Percentiles rank a stretch among this genome's conserved stretches.
Evolutionary conservation across 768 basidiomycete species (phyloP).

Genomic region (Pulveroboletus ravenelii): DNA sequence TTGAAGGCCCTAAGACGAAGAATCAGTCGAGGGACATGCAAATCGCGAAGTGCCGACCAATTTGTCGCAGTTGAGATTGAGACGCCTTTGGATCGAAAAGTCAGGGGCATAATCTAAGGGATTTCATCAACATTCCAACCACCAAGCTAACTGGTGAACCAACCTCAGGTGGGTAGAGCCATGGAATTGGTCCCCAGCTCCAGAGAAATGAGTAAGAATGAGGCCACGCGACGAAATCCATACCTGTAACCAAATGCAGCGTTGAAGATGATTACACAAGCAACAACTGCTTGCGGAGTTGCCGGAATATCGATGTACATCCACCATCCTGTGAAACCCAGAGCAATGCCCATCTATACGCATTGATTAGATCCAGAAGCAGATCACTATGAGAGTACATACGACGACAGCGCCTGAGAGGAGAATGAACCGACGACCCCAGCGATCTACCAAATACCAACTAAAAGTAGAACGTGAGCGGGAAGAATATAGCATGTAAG

Average conservation of each 20-base stretch:
- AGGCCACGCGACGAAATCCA: slow-evolving; percentile 2
- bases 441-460: slow-evolving; percentile 91
- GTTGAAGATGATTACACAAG: slow-evolving; percentile 88
- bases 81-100: slow-evolving; percentile 92
- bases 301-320: slow-evolving; percentile 84
- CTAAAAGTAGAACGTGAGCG: slow-evolving; percentile 35
- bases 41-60: slow-evolving; percentile 32
- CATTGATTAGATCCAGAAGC: slow-evolving; percentile 1
- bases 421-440: slow-evolving; percentile 84
- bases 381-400: slow-evolving; percentile 23
- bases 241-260: slow-evolving; percentile 89
- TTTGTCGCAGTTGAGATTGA: slow-evolving; percentile 90
- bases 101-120: slow-evolving; percentile 80
- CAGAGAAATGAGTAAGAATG: background rate
- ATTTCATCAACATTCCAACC: background rate
- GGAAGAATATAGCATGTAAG: background rate
- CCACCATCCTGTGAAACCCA: slow-evolving; percentile 86
- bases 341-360: slow-evolving; percentile 71
- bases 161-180: slow-evolving; percentile 86
- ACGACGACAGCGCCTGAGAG: slow-evolving; percentile 81
- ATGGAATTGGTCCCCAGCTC: slow-evolving; percentile 84
- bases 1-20: slow-evolving; percentile 58
- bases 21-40: slow-evolving; percentile 9
- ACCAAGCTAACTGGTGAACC: slow-evolving; percentile 1
- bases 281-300: slow-evolving; percentile 84